A percentile compares a stretch with the other conserved stretches of the same genome.
Conservation (phyloP, 2,329 filamentous ascomycete genomes). For the Paraconiothyrium brasiliense region DNA sequence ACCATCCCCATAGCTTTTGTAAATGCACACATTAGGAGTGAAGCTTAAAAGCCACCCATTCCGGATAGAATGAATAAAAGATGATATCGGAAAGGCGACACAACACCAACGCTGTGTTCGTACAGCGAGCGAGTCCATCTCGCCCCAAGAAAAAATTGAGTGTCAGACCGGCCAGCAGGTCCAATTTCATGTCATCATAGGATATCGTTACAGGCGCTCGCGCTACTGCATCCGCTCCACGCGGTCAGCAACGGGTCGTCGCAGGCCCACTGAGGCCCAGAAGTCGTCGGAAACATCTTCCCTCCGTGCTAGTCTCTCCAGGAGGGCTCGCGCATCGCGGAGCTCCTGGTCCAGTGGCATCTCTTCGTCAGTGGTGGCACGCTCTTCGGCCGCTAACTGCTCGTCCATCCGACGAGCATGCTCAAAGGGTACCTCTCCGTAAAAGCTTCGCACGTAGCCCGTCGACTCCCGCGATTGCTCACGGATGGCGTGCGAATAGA, state of each 20-base stretch:
- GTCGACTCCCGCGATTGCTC: constrained; percentile 40
- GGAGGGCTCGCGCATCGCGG: constrained; percentile 75
- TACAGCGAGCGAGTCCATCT: not conserved
- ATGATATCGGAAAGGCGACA: not conserved
- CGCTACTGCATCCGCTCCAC: constrained; percentile 46
- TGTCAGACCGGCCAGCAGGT: constrained; percentile 20
- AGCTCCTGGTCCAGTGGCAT: constrained; percentile 54
- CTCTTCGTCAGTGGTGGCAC: constrained; percentile 32
- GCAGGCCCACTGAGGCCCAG: constrained; percentile 67
- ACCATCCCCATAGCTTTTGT: constrained; percentile 4
- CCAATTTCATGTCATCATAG: constrained; percentile 12
- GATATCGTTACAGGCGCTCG: constrained; percentile 34
- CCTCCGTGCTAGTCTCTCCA: constrained; percentile 73
- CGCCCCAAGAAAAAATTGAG: constrained; percentile 1
- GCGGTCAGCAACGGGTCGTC: constrained; percentile 45
- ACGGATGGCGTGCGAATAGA: constrained; percentile 40
- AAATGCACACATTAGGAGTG: constrained; percentile 11
- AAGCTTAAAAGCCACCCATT: not conserved
- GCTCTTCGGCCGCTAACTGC: constrained; percentile 27
- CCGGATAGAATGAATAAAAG: not conserved
- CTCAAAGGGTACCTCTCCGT: constrained; percentile 25
- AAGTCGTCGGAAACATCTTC: constrained; percentile 84
- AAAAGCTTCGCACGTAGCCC: constrained; percentile 41
- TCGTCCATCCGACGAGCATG: constrained; percentile 16
- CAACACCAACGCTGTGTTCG: not conserved